Evolutionary conservation across 2,329 filamentous ascomycete species (phyloP).

Genomic region (Talaromyces sp.): DNA sequence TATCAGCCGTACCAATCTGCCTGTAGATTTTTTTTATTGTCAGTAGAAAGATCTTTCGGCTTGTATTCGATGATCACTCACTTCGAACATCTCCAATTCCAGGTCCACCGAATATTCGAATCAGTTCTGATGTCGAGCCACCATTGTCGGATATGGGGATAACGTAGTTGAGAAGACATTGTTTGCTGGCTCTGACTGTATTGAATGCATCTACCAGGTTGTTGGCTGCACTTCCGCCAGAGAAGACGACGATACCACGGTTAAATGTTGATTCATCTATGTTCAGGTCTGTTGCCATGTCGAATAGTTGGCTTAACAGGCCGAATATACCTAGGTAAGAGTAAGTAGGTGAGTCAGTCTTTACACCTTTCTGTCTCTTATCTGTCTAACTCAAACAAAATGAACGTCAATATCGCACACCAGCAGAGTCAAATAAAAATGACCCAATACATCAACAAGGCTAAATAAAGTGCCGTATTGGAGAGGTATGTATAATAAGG

Average conservation of each 20-base stretch:
- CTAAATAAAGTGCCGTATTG: neutral
- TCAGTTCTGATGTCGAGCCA: constrained; percentile 86
- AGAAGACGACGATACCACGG: constrained; percentile 74
- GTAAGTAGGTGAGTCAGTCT: neutral
- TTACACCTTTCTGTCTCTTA: neutral
- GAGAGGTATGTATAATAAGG: neutral
- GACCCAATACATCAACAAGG: too few relatives aligned
- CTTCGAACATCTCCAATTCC: constrained; percentile 75
- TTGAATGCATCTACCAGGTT: constrained; percentile 87
- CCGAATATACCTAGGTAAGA: neutral
- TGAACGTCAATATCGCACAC: neutral
- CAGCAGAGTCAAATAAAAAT: neutral
- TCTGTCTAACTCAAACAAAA: neutral
- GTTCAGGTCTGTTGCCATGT: neutral
- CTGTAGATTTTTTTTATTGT: constrained; percentile 44
- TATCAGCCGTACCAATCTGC: constrained; percentile 84
- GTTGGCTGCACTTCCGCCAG: constrained; percentile 90
- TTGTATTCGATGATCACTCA: constrained; percentile 37
- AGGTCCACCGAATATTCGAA: constrained; percentile 89
- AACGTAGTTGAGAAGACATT: constrained; percentile 70
- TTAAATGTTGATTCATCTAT: neutral
- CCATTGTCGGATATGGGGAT: constrained; percentile 97
- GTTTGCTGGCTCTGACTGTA: constrained; percentile 57
- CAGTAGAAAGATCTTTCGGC: neutral
- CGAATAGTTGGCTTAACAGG: neutral